phyloP scores from a whole-genome alignment of 2,329 filamentous ascomycete genomes.

The Fusarium floridanum region DNA sequence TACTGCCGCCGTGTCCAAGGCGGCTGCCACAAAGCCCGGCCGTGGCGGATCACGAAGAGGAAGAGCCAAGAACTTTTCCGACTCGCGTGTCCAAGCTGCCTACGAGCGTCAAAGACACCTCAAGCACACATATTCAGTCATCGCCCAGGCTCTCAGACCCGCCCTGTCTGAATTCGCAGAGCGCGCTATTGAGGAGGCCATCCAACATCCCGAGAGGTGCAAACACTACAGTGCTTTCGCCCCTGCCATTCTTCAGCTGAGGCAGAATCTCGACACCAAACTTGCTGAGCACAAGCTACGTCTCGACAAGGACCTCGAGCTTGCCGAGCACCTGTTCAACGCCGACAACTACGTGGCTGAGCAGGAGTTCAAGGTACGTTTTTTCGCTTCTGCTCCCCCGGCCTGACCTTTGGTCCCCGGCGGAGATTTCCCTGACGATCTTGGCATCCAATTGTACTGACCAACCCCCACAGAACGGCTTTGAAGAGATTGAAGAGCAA shows the following conservation, averaged over 20 bases:
- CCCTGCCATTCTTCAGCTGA: conserved; percentile 64
- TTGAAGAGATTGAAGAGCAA: conserved; percentile 55
- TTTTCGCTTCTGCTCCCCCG: conserved; percentile 32
- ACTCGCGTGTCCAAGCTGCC: conserved; percentile 67
- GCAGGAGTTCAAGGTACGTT: conserved; percentile 55
- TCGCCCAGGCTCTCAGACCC: conserved; percentile 73
- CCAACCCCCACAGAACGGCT: conserved; percentile 50
- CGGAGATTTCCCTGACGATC: conserved; percentile 41
- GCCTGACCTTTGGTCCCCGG: conserved; percentile 29
- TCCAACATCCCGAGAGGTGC: conserved; percentile 66
- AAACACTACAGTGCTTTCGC: conserved; percentile 67
- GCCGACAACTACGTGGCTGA: conserved; percentile 52
- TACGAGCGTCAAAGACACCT: conserved; percentile 76
- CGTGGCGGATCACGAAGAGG: conserved; percentile 59
- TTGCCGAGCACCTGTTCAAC: conserved; percentile 55
- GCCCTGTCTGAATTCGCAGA: conserved; percentile 75
- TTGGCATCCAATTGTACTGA: conserved; percentile 31
- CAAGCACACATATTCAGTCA: conserved; percentile 73
- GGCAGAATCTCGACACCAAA: conserved; percentile 49
- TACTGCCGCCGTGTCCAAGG: conserved; percentile 50
- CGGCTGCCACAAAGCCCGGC: conserved; percentile 53
- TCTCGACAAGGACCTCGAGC: conserved; percentile 51
- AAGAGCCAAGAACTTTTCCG: conserved; percentile 68
- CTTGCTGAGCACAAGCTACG: conserved; percentile 49
- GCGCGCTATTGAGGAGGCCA: conserved; percentile 68